These are phyloP conservation scores for Solanum pinnatisectum DNA, from an alignment of 257 asterid species.

Conservation along the genomic window DNA sequence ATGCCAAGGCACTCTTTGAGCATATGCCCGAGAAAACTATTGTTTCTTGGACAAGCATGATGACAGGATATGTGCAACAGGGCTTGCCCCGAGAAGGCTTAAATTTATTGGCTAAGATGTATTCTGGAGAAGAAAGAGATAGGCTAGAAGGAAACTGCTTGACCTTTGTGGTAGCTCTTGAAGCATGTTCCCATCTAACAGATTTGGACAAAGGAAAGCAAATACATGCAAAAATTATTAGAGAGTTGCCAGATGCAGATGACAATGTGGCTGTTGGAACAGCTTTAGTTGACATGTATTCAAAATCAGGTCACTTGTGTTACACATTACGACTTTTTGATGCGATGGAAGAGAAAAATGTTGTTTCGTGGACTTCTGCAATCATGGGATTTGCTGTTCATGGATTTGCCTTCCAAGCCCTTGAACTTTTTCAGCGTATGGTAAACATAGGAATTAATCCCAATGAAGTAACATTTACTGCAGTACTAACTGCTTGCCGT, in stretches of 20 bases:
- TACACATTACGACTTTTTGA: conserved; percentile 18
- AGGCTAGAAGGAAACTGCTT: conserved; percentile 20
- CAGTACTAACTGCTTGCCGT: conserved; percentile 33
- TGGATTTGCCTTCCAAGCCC: conserved; percentile 23
- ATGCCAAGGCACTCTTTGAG: conserved; percentile 22
- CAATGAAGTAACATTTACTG: conserved; percentile 29
- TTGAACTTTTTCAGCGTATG: conserved; percentile 21
- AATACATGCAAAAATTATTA: conserved; percentile 25
- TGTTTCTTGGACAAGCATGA: conserved; percentile 40
- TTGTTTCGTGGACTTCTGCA: conserved; percentile 29
- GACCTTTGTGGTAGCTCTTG: conserved; percentile 32
- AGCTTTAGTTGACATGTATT: conserved; percentile 39
- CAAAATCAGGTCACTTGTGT: conserved; percentile 23
- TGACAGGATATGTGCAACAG: conserved; percentile 24
- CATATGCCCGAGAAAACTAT: conserved; percentile 24
- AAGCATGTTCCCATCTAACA: conserved; percentile 24
- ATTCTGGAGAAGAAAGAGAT: conserved; percentile 4
- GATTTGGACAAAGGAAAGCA: conserved; percentile 29
- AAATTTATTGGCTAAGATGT: conserved; percentile 19
- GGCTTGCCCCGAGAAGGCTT: conserved; percentile 17
- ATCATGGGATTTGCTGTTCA: conserved; percentile 26
- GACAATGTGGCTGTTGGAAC: conserved; percentile 28
- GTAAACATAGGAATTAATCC: conserved; percentile 18
- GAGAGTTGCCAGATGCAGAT: conserved; percentile 10
- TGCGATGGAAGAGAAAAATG: conserved; percentile 25